Conservation (phyloP, 345 rosid genomes). For the Salix dunnii region DNA sequence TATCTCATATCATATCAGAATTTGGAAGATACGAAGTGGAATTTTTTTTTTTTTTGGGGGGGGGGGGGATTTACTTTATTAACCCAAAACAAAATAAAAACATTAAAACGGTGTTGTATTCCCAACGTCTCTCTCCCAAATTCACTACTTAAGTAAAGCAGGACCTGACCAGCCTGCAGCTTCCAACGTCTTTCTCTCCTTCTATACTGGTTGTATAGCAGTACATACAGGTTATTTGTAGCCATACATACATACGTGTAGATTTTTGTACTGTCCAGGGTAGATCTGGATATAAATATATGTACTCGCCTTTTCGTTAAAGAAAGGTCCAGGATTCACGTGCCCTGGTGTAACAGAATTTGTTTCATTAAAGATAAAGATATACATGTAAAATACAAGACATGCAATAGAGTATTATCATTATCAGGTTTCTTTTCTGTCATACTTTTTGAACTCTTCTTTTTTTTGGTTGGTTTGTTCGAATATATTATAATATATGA, state of each 20-base stretch:
- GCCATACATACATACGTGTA: background rate
- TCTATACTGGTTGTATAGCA: background rate
- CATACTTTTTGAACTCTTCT: background rate
- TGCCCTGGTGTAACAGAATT: conserved; percentile 36
- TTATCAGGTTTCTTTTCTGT: conserved; percentile 9
- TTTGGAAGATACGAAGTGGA: background rate
- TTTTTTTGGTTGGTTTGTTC: background rate
- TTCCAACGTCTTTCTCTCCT: background rate
- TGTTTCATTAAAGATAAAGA: conserved; percentile 7
- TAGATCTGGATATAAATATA: conserved; percentile 5
- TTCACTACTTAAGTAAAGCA: background rate
- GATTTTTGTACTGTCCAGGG: background rate
- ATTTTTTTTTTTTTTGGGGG: background rate
- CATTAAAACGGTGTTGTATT: background rate
- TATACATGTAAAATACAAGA: background rate
- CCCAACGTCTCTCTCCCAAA: background rate
- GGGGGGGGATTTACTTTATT: too few relatives aligned
- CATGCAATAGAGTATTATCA: conserved; percentile 12
- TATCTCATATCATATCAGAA: too few relatives aligned
- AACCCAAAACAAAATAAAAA: background rate
- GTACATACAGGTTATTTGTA: background rate
- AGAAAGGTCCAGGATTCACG: conserved; percentile 41
- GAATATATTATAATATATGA: background rate
- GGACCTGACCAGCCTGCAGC: background rate
- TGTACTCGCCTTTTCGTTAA: conserved; percentile 17